These are phyloP conservation scores for Zanthoxylum bungeanum DNA, from an alignment of 345 rosid species.

Conservation along the genomic window DNA sequence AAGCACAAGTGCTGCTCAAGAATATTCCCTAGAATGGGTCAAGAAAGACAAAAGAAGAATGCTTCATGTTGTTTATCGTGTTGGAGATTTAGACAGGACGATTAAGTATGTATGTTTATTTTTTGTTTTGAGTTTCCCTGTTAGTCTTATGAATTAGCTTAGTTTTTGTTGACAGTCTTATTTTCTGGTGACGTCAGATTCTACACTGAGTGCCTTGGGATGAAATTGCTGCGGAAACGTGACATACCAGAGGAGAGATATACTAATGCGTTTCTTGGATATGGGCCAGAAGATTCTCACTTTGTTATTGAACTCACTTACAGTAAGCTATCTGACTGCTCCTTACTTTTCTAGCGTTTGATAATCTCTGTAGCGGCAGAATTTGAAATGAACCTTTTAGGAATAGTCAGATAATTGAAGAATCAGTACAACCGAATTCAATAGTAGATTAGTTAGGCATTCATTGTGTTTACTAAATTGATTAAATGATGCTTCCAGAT, in stretches of 20 bases:
- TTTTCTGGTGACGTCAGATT: slow-evolving; percentile 47
- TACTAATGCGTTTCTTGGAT: slow-evolving; percentile 96
- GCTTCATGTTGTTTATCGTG: slow-evolving; percentile 98
- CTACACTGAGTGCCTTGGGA: slow-evolving; percentile 93
- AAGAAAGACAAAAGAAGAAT: slow-evolving; percentile 82
- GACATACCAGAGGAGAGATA: slow-evolving; percentile 98
- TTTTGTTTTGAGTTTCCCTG: background rate
- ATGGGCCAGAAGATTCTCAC: slow-evolving; percentile 96
- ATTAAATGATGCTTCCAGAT: slow-evolving; percentile 42
- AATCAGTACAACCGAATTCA: background rate
- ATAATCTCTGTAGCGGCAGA: background rate
- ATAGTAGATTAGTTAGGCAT: background rate
- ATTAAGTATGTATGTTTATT: slow-evolving; percentile 52
- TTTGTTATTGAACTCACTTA: slow-evolving; percentile 93
- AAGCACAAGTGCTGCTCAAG: slow-evolving; percentile 56
- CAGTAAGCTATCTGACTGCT: slow-evolving; percentile 44
- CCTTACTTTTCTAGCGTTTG: background rate
- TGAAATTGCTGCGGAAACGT: slow-evolving; percentile 94
- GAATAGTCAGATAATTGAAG: background rate
- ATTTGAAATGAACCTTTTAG: background rate
- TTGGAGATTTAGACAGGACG: slow-evolving; percentile 92
- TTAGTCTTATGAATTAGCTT: background rate
- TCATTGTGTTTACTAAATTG: background rate
- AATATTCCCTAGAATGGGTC: slow-evolving; percentile 55
- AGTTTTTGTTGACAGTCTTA: background rate